Conservation (phyloP, 2,329 filamentous ascomycete genomes). For the Cryphonectria radicalis region DNA sequence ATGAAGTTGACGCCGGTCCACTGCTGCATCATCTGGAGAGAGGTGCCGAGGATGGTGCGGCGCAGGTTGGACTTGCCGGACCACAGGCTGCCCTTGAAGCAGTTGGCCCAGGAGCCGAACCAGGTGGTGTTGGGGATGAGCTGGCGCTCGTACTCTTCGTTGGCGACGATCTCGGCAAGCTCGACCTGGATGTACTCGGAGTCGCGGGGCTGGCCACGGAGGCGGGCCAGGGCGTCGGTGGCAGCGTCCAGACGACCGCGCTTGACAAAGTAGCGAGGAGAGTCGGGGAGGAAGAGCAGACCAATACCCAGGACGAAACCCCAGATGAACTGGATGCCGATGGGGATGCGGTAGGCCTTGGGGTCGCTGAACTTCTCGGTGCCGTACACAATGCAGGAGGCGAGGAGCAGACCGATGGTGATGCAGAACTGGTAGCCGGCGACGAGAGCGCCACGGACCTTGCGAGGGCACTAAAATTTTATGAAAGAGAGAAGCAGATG, state of each 20-base stretch:
- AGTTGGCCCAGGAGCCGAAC: slow-evolving; percentile 70
- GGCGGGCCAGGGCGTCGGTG: slow-evolving; percentile 62
- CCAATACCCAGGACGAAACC: slow-evolving; percentile 74
- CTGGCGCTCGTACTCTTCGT: slow-evolving; percentile 81
- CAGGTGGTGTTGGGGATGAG: slow-evolving; percentile 68
- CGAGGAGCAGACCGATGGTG: slow-evolving; percentile 77
- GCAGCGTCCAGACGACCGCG: slow-evolving; percentile 71
- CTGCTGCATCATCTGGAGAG: slow-evolving; percentile 82
- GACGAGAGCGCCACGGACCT: slow-evolving; percentile 78
- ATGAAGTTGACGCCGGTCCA: slow-evolving; percentile 91
- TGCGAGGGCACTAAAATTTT: slow-evolving; percentile 56
- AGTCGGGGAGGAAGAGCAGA: slow-evolving; percentile 79
- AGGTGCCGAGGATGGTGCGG: slow-evolving; percentile 72
- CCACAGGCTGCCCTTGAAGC: slow-evolving; percentile 67
- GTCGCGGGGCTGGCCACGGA: slow-evolving; percentile 74
- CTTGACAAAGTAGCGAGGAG: slow-evolving; percentile 84
- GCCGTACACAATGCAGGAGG: slow-evolving; percentile 74
- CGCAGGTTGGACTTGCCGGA: slow-evolving; percentile 70
- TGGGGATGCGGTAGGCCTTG: slow-evolving; percentile 78
- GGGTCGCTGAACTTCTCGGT: slow-evolving; percentile 66
- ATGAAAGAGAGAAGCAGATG: slow-evolving; percentile 24
- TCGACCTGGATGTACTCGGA: slow-evolving; percentile 79
- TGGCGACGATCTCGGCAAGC: slow-evolving; percentile 84
- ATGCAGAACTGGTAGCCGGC: slow-evolving; percentile 84
- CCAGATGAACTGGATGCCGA: slow-evolving; percentile 80